Conservation (phyloP, 2,329 filamentous ascomycete genomes). For the Botryotinia narcissicola region DNA sequence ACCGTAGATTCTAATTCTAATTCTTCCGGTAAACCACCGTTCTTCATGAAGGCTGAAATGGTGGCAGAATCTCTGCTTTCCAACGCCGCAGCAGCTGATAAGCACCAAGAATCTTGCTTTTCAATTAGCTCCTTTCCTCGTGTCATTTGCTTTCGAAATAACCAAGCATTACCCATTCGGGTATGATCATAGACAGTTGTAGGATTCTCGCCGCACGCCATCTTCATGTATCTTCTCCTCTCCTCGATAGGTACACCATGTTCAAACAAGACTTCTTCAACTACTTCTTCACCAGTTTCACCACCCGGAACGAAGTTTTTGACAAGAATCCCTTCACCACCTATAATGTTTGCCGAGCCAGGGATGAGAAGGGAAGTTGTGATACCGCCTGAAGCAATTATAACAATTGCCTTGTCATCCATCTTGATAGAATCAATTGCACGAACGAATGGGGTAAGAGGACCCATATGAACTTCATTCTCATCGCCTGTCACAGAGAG, state of each 20-base stretch:
- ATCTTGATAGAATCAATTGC: constrained; percentile 44
- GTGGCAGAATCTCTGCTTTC: constrained; percentile 27
- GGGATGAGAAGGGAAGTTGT: constrained; percentile 48
- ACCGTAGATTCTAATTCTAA: constrained; percentile 44
- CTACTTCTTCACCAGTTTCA: constrained; percentile 40
- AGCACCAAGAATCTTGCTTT: constrained; percentile 41
- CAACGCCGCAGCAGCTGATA: constrained; percentile 30
- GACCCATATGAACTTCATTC: constrained; percentile 42
- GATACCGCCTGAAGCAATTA: constrained; percentile 46
- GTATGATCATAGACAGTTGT: constrained; percentile 41
- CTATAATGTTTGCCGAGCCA: constrained; percentile 46
- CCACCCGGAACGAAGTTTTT: constrained; percentile 43
- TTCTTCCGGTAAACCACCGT: constrained; percentile 37
- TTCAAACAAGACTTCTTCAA: constrained; percentile 45
- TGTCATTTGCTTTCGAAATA: constrained; percentile 43
- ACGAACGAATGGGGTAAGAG: constrained; percentile 43
- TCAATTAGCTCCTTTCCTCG: constrained; percentile 40
- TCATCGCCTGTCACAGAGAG: constrained; percentile 38
- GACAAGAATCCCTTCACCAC: constrained; percentile 45
- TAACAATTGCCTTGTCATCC: constrained; percentile 41
- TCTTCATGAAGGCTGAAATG: constrained; percentile 28
- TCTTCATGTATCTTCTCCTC: constrained; percentile 45
- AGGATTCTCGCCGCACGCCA: constrained; percentile 49
- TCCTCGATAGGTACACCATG: constrained; percentile 39
- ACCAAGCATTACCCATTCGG: constrained; percentile 44